These are phyloP conservation scores for Monilinia vaccinii-corymbosi DNA, from an alignment of 2,329 filamentous ascomycete species.

Conservation along the genomic window DNA sequence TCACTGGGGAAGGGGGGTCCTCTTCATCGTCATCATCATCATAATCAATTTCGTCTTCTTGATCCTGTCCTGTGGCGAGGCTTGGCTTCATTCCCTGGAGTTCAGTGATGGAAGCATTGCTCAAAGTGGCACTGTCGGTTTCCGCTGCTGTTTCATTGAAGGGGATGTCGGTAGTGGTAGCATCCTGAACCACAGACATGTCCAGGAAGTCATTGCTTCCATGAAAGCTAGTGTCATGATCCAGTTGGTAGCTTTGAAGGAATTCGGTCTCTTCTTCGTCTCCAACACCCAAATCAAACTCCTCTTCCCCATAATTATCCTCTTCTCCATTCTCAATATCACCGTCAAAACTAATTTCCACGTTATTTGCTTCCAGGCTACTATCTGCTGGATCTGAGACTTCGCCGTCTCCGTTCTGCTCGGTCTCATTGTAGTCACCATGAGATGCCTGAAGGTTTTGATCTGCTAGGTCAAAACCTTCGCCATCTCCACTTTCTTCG, in stretches of 20 bases:
- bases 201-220: background rate
- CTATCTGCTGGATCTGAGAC: background rate
- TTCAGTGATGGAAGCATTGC: constrained; percentile 6
- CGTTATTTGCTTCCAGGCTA: background rate
- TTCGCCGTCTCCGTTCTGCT: constrained; percentile 18
- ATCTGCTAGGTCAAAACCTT: background rate
- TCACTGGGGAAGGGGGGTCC: background rate
- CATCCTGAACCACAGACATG: background rate
- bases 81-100: constrained; percentile 25
- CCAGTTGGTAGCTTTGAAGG: background rate
- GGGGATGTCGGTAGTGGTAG: background rate
- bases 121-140: constrained; percentile 30
- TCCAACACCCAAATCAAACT: constrained; percentile 7
- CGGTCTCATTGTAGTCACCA: constrained; percentile 30
- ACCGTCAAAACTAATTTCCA: background rate
- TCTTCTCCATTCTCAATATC: background rate
- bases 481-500: constrained; percentile 20
- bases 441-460: background rate
- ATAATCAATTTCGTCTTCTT: constrained; percentile 27
- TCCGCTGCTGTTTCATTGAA: constrained; percentile 16
- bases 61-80: constrained; percentile 19
- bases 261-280: constrained; percentile 12
- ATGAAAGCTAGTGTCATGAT: background rate
- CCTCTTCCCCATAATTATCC: constrained; percentile 1
- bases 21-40: constrained; percentile 21